Conservation (phyloP, 805 yeast genomes). For the Wickerhamomyces canadensis region DNA sequence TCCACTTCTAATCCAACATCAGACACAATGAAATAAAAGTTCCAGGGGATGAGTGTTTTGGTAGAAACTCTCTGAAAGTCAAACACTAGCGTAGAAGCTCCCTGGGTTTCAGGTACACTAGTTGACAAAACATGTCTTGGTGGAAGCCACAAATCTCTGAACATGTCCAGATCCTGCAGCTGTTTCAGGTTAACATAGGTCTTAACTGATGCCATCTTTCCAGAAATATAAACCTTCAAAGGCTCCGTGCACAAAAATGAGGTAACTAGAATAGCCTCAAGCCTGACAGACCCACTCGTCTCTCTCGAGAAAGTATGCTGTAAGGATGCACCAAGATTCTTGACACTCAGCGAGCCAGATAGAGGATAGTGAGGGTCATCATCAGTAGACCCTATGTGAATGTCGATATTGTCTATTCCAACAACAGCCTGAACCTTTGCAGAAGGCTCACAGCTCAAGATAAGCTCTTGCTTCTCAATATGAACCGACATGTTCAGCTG, state of each 20-base stretch:
- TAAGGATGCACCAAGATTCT: slow-evolving; percentile 60
- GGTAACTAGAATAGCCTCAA: slow-evolving; percentile 42
- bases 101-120: too few relatives aligned
- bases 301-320: slow-evolving; percentile 92
- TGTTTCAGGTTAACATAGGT: slow-evolving; percentile 76
- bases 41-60: slow-evolving; percentile 71
- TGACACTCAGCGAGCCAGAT: slow-evolving; percentile 41
- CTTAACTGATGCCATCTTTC: slow-evolving; percentile 47
- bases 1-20: slow-evolving; percentile 57
- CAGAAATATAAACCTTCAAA: slow-evolving; percentile 42
- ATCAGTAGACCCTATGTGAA: slow-evolving; percentile 50
- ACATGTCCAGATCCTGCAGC: slow-evolving; percentile 77
- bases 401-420: slow-evolving; percentile 60
- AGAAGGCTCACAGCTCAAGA: slow-evolving; percentile 86
- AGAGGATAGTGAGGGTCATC: slow-evolving; percentile 35
- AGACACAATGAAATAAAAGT: slow-evolving; percentile 49
- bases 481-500: slow-evolving; percentile 59
- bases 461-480: slow-evolving; percentile 67
- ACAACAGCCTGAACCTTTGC: slow-evolving; percentile 89
- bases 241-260: slow-evolving; percentile 40
- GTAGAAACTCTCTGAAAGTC: slow-evolving; percentile 53
- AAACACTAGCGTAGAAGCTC: slow-evolving; percentile 25
- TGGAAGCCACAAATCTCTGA: slow-evolving; percentile 71
- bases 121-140: neutral
- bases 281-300: slow-evolving; percentile 63